Conservation (phyloP, 257 asterid genomes). For the Rauvolfia tetraphylla region DNA sequence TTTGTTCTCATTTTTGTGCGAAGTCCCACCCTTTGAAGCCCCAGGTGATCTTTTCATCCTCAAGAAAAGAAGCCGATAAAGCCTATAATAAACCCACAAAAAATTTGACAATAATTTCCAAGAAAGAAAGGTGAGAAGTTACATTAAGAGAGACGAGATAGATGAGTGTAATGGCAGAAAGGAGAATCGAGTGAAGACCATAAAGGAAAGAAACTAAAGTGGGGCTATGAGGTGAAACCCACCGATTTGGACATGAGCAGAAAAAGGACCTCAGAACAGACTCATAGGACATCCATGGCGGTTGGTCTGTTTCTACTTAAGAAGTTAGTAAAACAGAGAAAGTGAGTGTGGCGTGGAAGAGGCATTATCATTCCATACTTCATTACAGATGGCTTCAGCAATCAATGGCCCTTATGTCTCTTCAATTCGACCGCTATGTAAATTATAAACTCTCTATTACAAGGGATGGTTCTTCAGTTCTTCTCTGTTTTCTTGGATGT, state of each 20-base stretch:
- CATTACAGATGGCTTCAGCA: neutral
- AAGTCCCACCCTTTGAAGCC: constrained; percentile 20
- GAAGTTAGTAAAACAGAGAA: neutral
- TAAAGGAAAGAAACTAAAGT: constrained; percentile 13
- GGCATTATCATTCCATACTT: constrained; percentile 3
- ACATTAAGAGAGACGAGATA: constrained; percentile 22
- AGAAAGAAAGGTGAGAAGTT: constrained; percentile 11
- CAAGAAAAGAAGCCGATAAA: neutral
- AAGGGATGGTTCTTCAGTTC: neutral
- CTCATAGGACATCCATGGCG: neutral
- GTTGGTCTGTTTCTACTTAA: neutral
- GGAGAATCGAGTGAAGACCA: constrained; percentile 22
- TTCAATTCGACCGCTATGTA: neutral
- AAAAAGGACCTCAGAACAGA: constrained; percentile 23
- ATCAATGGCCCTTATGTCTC: neutral
- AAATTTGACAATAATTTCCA: neutral
- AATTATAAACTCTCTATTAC: neutral
- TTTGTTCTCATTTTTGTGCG: constrained; percentile 8
- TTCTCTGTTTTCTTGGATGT: neutral
- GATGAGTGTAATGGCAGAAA: constrained; percentile 17
- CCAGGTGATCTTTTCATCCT: constrained; percentile 24
- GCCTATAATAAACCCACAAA: constrained; percentile 2
- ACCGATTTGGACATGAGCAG: constrained; percentile 20
- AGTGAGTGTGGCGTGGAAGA: neutral
- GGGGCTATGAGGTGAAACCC: constrained; percentile 5